Evolutionary conservation across 2,329 filamentous ascomycete species (phyloP).

Genomic region (Furcasterigmium sp.): DNA sequence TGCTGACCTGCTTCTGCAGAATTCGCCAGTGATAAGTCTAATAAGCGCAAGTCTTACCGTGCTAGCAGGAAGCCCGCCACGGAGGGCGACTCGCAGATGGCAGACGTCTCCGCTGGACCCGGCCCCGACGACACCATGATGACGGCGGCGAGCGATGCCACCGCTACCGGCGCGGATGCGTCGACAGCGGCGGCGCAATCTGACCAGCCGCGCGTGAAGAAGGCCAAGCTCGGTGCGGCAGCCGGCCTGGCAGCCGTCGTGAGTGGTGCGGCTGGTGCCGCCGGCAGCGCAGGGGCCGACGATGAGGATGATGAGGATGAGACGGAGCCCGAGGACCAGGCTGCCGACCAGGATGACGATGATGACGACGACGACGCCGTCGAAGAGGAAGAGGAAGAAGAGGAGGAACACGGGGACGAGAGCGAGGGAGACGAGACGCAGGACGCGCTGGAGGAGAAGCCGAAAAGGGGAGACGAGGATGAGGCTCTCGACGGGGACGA

Average conservation of each 20-base stretch:
- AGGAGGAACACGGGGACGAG: conserved; percentile 40
- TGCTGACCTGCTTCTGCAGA: neutral
- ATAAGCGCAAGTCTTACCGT: conserved; percentile 67
- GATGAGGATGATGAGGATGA: conserved; percentile 34
- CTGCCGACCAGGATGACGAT: conserved; percentile 42
- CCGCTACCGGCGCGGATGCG: conserved; percentile 20
- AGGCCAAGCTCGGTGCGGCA: conserved; percentile 40
- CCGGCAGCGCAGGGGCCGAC: conserved; percentile 25
- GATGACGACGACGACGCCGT: conserved; percentile 34
- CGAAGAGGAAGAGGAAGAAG: conserved; percentile 36
- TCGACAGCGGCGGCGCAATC: too few relatives aligned
- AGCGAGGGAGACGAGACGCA: conserved; percentile 50
- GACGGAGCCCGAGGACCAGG: conserved; percentile 36
- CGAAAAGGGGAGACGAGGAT: conserved; percentile 46
- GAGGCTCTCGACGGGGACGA: conserved; percentile 60
- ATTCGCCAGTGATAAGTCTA: neutral
- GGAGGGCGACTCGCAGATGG: conserved; percentile 32
- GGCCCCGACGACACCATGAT: conserved; percentile 26
- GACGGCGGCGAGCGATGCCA: conserved; percentile 13
- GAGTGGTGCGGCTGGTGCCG: conserved; percentile 26
- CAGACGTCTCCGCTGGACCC: conserved; percentile 21
- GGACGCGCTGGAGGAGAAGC: conserved; percentile 42
- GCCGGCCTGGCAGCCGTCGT: conserved; percentile 25
- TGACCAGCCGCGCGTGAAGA: conserved; percentile 27
- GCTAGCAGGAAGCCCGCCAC: conserved; percentile 45